phyloP scores from a whole-genome alignment of 176 grass and related monocot genomes.

The Rhipidocladum racemiflorum region DNA sequence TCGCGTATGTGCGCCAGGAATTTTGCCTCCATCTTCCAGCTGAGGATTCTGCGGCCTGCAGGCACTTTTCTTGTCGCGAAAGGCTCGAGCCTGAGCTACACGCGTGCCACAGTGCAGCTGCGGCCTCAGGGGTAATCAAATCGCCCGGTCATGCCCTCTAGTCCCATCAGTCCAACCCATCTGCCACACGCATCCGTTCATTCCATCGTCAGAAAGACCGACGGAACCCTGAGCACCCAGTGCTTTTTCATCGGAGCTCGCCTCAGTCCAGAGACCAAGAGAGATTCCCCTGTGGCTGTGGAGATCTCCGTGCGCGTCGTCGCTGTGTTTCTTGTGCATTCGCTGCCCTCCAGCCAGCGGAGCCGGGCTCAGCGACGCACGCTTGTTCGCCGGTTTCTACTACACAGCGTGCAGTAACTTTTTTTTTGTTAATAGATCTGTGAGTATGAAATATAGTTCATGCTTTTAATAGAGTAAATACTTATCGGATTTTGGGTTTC shows the following conservation, averaged over 20 bases:
- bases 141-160: neutral
- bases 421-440: too few species aligned
- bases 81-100: neutral
- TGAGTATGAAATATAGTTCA: too few species aligned
- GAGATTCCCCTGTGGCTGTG: neutral
- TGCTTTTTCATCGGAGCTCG: neutral
- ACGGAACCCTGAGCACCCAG: neutral
- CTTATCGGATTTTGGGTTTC: too few species aligned
- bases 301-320: neutral
- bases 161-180: neutral
- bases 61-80: conserved; percentile 28
- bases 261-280: neutral
- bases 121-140: neutral
- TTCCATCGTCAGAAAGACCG: neutral
- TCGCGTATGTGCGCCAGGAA: neutral
- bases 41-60: neutral
- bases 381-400: neutral
- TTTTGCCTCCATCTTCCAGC: neutral
- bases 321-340: neutral
- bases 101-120: neutral
- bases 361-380: neutral
- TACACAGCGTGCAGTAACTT: too few species aligned
- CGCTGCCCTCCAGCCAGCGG: neutral
- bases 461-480: too few species aligned
- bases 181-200: conserved; percentile 29